A percentile compares a stretch with the other conserved stretches of the same genome.
Conservation (phyloP, 164 flowering plant species). For the Aristolochia fimbriata region DNA sequence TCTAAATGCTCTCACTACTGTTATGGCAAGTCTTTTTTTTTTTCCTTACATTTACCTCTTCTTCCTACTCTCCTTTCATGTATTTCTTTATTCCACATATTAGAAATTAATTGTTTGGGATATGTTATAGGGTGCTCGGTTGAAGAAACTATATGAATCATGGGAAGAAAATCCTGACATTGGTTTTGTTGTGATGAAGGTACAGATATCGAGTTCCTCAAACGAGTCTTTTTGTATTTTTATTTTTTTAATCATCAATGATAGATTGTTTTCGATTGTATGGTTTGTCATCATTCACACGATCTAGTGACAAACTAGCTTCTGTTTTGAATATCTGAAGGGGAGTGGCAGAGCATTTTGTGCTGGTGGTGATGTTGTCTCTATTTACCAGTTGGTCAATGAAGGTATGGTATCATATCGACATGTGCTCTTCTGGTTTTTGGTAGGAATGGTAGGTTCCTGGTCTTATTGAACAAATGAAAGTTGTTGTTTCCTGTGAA, state of each 20-base stretch:
- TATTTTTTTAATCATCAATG: background rate
- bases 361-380: slow-evolving; percentile 69
- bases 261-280: background rate
- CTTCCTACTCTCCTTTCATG: background rate
- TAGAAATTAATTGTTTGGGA: background rate
- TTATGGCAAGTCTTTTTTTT: slow-evolving; percentile 41
- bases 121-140: slow-evolving; percentile 41
- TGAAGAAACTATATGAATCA: slow-evolving; percentile 69
- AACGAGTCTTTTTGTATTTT: too few relatives aligned
- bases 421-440: background rate
- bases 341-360: slow-evolving; percentile 74
- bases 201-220: background rate
- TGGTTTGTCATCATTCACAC: background rate
- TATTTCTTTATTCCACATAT: background rate
- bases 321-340: slow-evolving; percentile 36
- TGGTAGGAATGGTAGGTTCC: too few relatives aligned
- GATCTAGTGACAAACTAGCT: slow-evolving; percentile 5
- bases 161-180: slow-evolving; percentile 87
- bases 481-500: too few relatives aligned
- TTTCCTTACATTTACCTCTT: slow-evolving; percentile 1
- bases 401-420: slow-evolving; percentile 31
- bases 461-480: too few relatives aligned
- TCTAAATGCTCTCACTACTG: slow-evolving; percentile 66
- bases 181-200: slow-evolving; percentile 82
- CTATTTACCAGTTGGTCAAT: slow-evolving; percentile 34